Base-by-base conservation (phyloP, 179 eudicot genomes). In the Carnegiea gigantea region DNA sequence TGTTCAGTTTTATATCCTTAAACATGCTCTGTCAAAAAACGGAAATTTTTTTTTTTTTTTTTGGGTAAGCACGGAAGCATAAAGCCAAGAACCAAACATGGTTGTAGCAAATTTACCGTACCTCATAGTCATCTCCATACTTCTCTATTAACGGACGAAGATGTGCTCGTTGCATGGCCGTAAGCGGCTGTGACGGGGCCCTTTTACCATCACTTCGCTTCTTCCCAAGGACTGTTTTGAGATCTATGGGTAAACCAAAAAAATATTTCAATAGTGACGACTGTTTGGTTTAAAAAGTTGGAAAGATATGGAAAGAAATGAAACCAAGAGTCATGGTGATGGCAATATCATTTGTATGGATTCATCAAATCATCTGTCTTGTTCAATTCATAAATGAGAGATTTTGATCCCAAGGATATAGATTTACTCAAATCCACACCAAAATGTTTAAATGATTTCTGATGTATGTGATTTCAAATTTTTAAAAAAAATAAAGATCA, bases 121-220 rank as follows among this genome's bases (percentile, higher is more conserved):
- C 99, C 95, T 96, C 90, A 75, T 92, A 96, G 86, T 96, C 87
- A 82, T 94, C 95, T 78, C 98, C 97, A 80, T 94, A 88, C 84
- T 92, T 91, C 87, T 92, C 92, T 7, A 92, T 86, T 18, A 96
- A 84, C 23, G 88, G 88, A 12, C 79, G 70, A 75, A 96, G 70
- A 79, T 94, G 89, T 73, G 82, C 57, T 11, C 97, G 91, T 85
- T 96, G 99, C 81, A 88, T 92, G 36, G 89, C 44, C 21, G 99
- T 96, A 83, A 96, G 83, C 38, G 99, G 99, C 85, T 89, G 96
- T 79, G 84, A 78, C 59, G 91, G 92, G 30, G 92, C 87, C 73
- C 67, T 85, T 86, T 92, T 94, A 51, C 99, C 99, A 84, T 96
- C 98, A 65, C 87, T 90, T 70, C 99, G 88, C 81, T 88, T 91